phyloP scores from a whole-genome alignment of 1,284 basidiomycete genomes.

The Microbotryum scabiosae region DNA sequence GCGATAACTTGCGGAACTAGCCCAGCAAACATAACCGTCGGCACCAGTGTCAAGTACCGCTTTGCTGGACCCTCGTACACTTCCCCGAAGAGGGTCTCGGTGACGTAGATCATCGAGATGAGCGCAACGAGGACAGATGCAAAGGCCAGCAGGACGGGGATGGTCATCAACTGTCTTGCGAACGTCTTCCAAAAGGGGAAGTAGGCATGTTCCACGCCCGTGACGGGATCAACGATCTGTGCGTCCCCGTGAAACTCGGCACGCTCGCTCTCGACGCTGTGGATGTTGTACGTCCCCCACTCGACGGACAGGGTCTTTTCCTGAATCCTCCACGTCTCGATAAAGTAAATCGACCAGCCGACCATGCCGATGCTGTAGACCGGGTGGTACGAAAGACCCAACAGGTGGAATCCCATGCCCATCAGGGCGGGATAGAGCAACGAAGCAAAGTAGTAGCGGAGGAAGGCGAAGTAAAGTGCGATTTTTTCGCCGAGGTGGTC shows the following conservation, averaged over 20 bases:
- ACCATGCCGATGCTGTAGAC: slow-evolving; percentile 66
- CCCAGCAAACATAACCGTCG: slow-evolving; percentile 73
- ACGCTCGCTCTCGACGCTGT: slow-evolving; percentile 65
- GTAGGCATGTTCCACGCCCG: slow-evolving; percentile 21
- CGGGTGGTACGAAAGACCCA: slow-evolving; percentile 55
- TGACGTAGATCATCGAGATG: slow-evolving; percentile 39
- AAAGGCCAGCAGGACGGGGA: slow-evolving; percentile 73
- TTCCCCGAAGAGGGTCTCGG: slow-evolving; percentile 39
- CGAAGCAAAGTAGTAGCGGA: slow-evolving; percentile 59
- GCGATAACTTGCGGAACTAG: slow-evolving; percentile 77
- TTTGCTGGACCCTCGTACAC: slow-evolving; percentile 80
- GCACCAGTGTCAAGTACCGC: slow-evolving; percentile 63
- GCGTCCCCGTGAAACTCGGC: slow-evolving; percentile 50
- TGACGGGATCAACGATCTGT: slow-evolving; percentile 26
- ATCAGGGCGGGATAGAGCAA: slow-evolving; percentile 38
- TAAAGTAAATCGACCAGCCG: slow-evolving; percentile 73
- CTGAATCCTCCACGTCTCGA: slow-evolving; percentile 78
- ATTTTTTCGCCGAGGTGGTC: slow-evolving; percentile 74
- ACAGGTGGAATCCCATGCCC: slow-evolving; percentile 46
- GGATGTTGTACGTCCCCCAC: slow-evolving; percentile 68
- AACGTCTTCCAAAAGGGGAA: slow-evolving; percentile 13
- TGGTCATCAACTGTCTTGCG: slow-evolving; percentile 47
- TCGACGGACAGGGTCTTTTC: slow-evolving; percentile 69
- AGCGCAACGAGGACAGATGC: slow-evolving; percentile 56
- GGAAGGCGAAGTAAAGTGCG: slow-evolving; percentile 85